A percentile compares a stretch with the other conserved stretches of the same genome.
phyloP scores from a whole-genome alignment of 169 alveolate species.

The Toxoplasma gondii region DNA sequence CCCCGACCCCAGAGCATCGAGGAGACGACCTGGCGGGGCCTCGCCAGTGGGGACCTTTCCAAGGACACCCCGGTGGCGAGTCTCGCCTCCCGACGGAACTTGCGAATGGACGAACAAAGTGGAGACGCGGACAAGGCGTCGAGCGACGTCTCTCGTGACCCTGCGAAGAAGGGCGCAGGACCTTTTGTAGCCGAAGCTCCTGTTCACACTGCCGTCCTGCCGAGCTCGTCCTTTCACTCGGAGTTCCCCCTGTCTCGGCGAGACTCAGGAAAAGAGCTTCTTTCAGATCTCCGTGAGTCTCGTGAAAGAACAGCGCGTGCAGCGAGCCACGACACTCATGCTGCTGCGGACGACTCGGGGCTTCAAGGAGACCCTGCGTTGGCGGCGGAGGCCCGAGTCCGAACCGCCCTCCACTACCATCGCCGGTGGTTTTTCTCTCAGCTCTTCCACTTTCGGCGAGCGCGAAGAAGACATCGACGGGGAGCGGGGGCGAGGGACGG shows the following conservation, averaged over 20 bases:
- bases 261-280: too few species aligned
- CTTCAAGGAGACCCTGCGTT: neutral
- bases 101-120: neutral
- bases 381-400: conserved; percentile 6
- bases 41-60: neutral
- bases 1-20: neutral
- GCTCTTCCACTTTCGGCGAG: conserved; percentile 30
- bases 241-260: too few species aligned
- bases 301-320: too few species aligned
- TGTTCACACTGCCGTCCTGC: too few species aligned
- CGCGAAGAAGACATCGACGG: neutral
- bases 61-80: neutral
- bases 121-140: neutral
- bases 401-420: conserved; percentile 19
- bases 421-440: conserved; percentile 42
- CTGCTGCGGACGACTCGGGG: neutral
- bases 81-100: neutral
- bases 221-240: too few species aligned
- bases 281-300: too few species aligned
- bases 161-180: neutral
- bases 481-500: neutral
- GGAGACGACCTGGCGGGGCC: neutral
- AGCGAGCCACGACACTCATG: neutral
- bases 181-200: neutral
- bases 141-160: neutral